Evolutionary conservation across 2,329 filamentous ascomycete species (phyloP).

Genomic region (Phaeosphaeriaceae sp.): DNA sequence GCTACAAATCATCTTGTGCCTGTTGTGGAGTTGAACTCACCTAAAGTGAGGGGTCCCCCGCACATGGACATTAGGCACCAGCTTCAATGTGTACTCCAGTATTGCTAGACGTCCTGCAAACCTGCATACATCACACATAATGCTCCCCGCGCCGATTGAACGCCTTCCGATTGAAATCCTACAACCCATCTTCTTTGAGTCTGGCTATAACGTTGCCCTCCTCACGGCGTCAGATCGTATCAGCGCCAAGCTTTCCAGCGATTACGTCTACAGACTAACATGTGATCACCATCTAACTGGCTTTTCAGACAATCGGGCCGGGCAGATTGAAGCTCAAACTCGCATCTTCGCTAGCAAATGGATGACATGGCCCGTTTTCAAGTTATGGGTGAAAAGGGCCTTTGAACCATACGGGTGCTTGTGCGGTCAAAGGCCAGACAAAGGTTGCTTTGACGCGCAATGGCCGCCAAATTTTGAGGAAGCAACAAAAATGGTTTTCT

Average conservation of each 20-base stretch:
- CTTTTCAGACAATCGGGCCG: constrained; percentile 10
- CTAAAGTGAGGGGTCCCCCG: no score
- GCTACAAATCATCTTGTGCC: no score
- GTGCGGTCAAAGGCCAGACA: constrained; percentile 27
- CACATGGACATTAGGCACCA: no score
- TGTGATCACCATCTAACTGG: constrained; percentile 34
- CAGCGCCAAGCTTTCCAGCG: constrained; percentile 36
- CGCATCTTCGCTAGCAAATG: constrained; percentile 35
- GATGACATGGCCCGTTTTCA: constrained; percentile 46
- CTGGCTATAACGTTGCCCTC: constrained; percentile 52
- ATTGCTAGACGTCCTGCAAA: no score
- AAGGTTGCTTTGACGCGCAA: constrained; percentile 36
- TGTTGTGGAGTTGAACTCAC: no score
- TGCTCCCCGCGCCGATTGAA: constrained; percentile 46
- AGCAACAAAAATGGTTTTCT: constrained; percentile 36
- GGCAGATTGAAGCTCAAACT: constrained; percentile 28
- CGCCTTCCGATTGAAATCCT: constrained; percentile 58
- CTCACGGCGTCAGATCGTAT: constrained; percentile 49
- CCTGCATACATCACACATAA: no score
- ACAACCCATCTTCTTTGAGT: constrained; percentile 59
- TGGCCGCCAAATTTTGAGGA: constrained; percentile 42
- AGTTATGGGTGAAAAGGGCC: constrained; percentile 23
- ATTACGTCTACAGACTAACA: constrained; percentile 28
- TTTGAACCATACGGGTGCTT: constrained; percentile 35
- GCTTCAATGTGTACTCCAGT: no score